Base-by-base conservation (phyloP, 805 yeast genomes). In the Pichia gijzeniarum region DNA sequence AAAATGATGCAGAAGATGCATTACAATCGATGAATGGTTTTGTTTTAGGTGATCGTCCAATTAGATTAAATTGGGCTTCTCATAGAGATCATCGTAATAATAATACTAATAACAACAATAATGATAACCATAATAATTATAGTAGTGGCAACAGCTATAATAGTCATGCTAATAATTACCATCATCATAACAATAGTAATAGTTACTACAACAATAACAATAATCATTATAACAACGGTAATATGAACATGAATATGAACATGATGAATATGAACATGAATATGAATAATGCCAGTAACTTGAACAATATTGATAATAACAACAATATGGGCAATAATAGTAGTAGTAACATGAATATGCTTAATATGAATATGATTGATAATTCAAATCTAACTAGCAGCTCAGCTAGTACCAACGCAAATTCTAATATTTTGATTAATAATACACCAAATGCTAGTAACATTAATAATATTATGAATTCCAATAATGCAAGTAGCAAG, bases 61-160 rank as follows among this genome's bases (percentile, higher is more conserved):
- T 89, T 50, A 76, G 95, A 60, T 77, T 88, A 58, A 88, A 87
- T 63, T 87, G 95, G 95, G 96, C 96, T 35, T 76, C 85, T 36
- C 89, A 82, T 58, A 80, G 79, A 59, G 79, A 76, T 45, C 66
- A 62, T 59, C 44, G 42, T 30, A 45, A 48, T 18, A 38, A 44
- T 34, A 36, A 37, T 27, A 33, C 21, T 18, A 38, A 38, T 22
- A 31, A 47, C 16, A 39, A 38, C 27, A 18, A 28, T 33, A 14
- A 38, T 25, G 30, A 39, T 38, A 32, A 35, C 37, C 30, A 35
- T 21, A 20, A 43, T 18, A 12, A 13, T 20, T 14, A 32, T 16
- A 35, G 14, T 17, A 25, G 16, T 31, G 19, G 33, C 37, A 13
- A 18, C 5, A 43, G 21, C 18, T 22, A 38, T 16, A 21, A 31